Conservation (phyloP, 371 early-diverging fungal species). For the Saksenaea oblongispora region DNA sequence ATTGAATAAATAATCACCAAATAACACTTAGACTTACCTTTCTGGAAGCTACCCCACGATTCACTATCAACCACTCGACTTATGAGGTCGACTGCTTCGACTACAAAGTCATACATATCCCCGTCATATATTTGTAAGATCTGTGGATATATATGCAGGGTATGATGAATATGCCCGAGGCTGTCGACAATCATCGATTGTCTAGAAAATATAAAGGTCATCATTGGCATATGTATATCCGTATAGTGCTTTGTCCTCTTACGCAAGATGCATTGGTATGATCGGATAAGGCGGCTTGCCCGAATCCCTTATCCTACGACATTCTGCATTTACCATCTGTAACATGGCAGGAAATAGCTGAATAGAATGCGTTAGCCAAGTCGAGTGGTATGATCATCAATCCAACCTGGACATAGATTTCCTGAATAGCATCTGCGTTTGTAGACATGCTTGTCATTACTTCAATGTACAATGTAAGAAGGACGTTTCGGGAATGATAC, state of each 20-base stretch:
- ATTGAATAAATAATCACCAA: not conserved
- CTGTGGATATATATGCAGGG: not conserved
- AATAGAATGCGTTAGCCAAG: not conserved
- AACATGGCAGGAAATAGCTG: slow-evolving; percentile 2
- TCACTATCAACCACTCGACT: not conserved
- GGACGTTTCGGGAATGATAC: not conserved
- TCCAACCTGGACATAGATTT: not conserved
- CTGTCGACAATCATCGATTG: not conserved
- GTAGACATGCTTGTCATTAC: not conserved
- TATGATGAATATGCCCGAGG: not conserved
- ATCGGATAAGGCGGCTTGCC: not conserved
- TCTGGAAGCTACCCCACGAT: not conserved
- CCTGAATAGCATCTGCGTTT: not conserved
- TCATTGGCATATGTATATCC: not conserved
- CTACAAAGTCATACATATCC: slow-evolving; percentile 2
- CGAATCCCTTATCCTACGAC: not conserved
- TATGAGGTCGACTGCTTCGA: not conserved
- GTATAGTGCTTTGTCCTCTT: not conserved
- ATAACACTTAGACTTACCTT: not conserved
- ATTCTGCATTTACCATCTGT: slow-evolving; percentile 1
- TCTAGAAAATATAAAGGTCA: not conserved
- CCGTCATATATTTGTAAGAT: not conserved
- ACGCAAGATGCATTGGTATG: not conserved
- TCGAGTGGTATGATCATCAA: not conserved
- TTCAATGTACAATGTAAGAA: not conserved